A percentile compares a stretch with the other conserved stretches of the same genome.
These are phyloP conservation scores for Nemania bipapillata DNA, from an alignment of 2,329 filamentous ascomycete species.

Conservation along the genomic window DNA sequence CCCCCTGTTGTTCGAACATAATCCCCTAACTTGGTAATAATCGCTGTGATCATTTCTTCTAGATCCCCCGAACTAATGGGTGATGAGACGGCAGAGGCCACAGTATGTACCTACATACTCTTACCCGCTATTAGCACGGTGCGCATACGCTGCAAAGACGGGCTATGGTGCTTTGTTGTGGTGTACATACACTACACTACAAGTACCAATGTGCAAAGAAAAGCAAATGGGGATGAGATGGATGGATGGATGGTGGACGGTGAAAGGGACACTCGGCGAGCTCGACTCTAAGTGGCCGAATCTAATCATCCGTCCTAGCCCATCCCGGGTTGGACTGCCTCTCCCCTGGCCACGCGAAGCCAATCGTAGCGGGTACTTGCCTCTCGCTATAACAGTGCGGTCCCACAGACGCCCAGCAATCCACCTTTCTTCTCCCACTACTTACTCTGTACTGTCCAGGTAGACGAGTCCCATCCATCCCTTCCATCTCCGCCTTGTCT, in stretches of 20 bases:
- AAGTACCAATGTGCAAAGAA: constrained; percentile 8
- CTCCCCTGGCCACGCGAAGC: constrained; percentile 31
- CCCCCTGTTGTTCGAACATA: background rate
- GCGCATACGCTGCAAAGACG: background rate
- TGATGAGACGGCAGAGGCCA: background rate
- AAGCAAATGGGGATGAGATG: constrained; percentile 14
- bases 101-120: background rate
- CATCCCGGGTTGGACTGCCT: constrained; percentile 29
- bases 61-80: background rate
- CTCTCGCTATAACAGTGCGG: constrained; percentile 22
- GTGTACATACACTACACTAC: too few relatives aligned
- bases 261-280: constrained; percentile 27
- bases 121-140: background rate
- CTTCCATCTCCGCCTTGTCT: constrained; percentile 40
- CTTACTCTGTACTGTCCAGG: constrained; percentile 8
- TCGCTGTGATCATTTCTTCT: background rate
- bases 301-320: constrained; percentile 38
- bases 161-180: too few relatives aligned
- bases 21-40: background rate
- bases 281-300: constrained; percentile 38
- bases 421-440: constrained; percentile 36
- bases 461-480: constrained; percentile 30
- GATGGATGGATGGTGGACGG: constrained; percentile 8
- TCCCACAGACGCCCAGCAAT: constrained; percentile 25
- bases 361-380: constrained; percentile 26